Evolutionary conservation across 371 early-diverging fungal genomes (phyloP), one percentile per base, ranked within the genome.

Genomic region (Cladochytrium tenue): DNA sequence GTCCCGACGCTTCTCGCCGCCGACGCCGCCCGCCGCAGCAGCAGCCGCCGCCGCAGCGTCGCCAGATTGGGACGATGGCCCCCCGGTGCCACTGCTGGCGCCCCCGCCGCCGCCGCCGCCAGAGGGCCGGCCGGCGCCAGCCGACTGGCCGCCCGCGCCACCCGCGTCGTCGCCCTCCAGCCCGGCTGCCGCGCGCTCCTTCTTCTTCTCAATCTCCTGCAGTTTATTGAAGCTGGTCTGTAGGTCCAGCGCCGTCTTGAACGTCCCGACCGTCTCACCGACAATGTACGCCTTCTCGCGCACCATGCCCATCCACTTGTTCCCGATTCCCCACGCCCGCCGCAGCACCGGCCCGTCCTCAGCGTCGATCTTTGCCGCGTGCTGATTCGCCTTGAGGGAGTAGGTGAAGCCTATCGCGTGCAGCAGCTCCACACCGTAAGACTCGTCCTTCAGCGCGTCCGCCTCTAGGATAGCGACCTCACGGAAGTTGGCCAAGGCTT

Each of bases 391-490:
- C 74, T 94, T 94, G 60, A 89, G 78, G 35, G 79, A 76, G 74
- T 97, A 97, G 0, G 92, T 92, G 74, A 88, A 89, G 28, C 98
- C 98, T 65, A 96, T 90, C 1, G 93, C 89, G 74, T 95, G 92
- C 57, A 97, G 77, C 25, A 97, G 77, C 73, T 96, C 95, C 1
- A 92, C 88, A 30, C 98, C 98, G 71, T 93, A 93, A 32, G 88
- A 90, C 73, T 94, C 98, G 5, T 76, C 64, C 75, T 93, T 93
- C 36, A 97, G 84, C 35, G 88, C 89, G 55, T 95, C 93, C 0
- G 95, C 94, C 70, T 97, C 96, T 32, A 85, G 67, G 53, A 83
- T 76, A 27, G 91, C 83, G 53, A 86, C 78, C 26, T 87, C 81
- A 34, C 83, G 79, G 79, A 93, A 95, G 0, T 67, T 55, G 30